Base-by-base conservation (phyloP, 2,329 filamentous ascomycete species). In the Pseudogymnoascus sp. region DNA sequence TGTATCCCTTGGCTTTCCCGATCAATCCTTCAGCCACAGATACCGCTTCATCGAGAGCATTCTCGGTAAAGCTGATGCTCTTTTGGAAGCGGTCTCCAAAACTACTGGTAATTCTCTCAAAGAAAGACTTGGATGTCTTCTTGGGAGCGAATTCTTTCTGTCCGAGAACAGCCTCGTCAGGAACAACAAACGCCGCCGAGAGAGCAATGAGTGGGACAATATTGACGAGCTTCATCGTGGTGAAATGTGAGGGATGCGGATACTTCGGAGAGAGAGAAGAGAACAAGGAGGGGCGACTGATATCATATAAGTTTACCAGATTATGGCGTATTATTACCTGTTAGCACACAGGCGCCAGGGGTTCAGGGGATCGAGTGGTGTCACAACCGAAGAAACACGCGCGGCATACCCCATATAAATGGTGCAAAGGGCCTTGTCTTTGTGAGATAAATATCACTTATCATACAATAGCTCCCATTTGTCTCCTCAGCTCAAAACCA, bases 121-220 rank as follows among this genome's bases (percentile, higher is more conserved):
- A 64, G 63, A 72, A 68, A 24, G 68, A 65, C 57, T 68, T 66
- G n/a, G 68, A 63, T 17, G 65, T 54, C 35, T 66, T 65, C 17
- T 76, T 67, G 62, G 71, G 68, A 64, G 77, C 72, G 58, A 76
- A 68, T 41, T 72, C 66, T 50, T 79, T 64, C 39, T 77, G 70
- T 44, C 74, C 72, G 63, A 80, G 75, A 17, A 81, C 72, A 61
- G 78, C 68, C 64, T 80, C 75, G 57, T 81, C 75, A 13, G 81
- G 80, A 58, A 84, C 73, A 63, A 84, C 79, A 60, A 84, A 76
- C 26, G 81, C 81, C 60, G 79, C 73, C 64, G 76, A 72, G 58
- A 80, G 65, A 31, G 79, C 78, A 66, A 78, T 76, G 58, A 83
- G 72, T 62, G 79, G 77, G 64, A 83, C 68, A 47, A 82, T 72